Evolutionary conservation across 2,329 filamentous ascomycete species (phyloP), one percentile per base, ranked within the genome.

Genomic region (Salinomyces thailandicus): DNA sequence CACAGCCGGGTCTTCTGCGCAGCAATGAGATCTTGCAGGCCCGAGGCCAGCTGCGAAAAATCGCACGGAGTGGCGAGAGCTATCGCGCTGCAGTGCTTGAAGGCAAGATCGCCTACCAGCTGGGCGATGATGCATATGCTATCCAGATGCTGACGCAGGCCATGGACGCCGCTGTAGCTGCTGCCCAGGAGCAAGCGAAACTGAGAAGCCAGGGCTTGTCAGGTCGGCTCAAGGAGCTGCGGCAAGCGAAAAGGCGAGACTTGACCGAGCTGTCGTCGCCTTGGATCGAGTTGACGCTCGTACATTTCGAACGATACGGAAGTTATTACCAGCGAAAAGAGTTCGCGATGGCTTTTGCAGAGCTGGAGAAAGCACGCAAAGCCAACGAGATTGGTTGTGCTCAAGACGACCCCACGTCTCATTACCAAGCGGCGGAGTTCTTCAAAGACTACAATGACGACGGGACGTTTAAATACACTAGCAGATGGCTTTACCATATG

Each of bases 401-500:
- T 39, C 54, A 52, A 31, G 64, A 67, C 30, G 66, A 69, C 36
- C 64, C 66, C 1, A 47, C 58, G n/a, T 57, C 62, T 1, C 63
- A 58, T 44, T 62, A 57, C 37, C 51, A 58, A 31, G 56, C 61
- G 6, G 53, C 62, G 1, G 41, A 46, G 4, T 41, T 41, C 28
- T 44, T 46, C 36, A 30, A 31, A 29, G 18, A 49, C 46, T 17
- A 49, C 11, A 35, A 44, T 11, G 22, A 30, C 12, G 35, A 49
- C 22, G 38, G 45, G 4, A 43, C 48, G 12, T 45, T 53, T 2
- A 41, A 44, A 18, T 41, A 46, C 17, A 60, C 52, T 12, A 46
- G 47, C 19, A 47, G 54, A 2, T 68, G 66, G 65, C 48, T 68
- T 6, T 58, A 58, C 38, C 59, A 62, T 42, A 61, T 61, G 35